These are phyloP conservation scores for Tulasnella sp. DNA, from an alignment of 768 basidiomycete species.

Conservation along the genomic window DNA sequence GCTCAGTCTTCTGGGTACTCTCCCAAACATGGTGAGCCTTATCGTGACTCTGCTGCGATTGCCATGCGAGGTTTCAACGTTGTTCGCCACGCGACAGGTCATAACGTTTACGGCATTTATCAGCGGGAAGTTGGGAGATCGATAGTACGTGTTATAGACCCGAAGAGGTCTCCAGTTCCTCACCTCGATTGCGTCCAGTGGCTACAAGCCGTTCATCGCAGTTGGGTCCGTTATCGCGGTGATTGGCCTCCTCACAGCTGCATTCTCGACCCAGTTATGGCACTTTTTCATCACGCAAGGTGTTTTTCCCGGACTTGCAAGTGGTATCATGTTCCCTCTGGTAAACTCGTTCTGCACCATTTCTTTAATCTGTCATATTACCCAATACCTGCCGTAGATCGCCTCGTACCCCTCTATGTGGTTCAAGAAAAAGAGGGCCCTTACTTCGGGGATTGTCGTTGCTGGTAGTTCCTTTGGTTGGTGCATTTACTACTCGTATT, in stretches of 20 bases:
- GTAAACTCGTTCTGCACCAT: neutral
- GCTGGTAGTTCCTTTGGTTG: slow-evolving; percentile 21
- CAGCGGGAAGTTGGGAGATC: slow-evolving; percentile 21
- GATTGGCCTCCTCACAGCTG: slow-evolving; percentile 11
- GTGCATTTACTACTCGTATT: neutral
- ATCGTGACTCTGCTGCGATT: neutral
- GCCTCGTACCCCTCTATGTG: slow-evolving; percentile 21
- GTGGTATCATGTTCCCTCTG: slow-evolving; percentile 19
- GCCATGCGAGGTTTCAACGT: neutral
- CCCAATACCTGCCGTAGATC: neutral
- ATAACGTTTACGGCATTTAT: slow-evolving; percentile 21
- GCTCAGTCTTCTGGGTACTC: slow-evolving; percentile 17
- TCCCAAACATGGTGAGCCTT: slow-evolving; percentile 14
- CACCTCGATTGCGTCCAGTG: neutral
- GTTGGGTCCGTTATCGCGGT: slow-evolving; percentile 14
- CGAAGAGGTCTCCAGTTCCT: neutral
- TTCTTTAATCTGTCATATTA: neutral
- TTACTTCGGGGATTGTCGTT: slow-evolving; percentile 22
- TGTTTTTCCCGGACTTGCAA: slow-evolving; percentile 10
- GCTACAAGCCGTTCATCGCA: slow-evolving; percentile 19
- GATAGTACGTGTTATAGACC: slow-evolving; percentile 13
- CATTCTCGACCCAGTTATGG: slow-evolving; percentile 21
- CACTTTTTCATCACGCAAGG: slow-evolving; percentile 22
- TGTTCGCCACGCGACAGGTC: neutral
- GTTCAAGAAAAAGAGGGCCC: slow-evolving; percentile 18